These are phyloP conservation scores for Phyllosticta capitalensis DNA, from an alignment of 2,329 filamentous ascomycete genomes.

Conservation along the genomic window DNA sequence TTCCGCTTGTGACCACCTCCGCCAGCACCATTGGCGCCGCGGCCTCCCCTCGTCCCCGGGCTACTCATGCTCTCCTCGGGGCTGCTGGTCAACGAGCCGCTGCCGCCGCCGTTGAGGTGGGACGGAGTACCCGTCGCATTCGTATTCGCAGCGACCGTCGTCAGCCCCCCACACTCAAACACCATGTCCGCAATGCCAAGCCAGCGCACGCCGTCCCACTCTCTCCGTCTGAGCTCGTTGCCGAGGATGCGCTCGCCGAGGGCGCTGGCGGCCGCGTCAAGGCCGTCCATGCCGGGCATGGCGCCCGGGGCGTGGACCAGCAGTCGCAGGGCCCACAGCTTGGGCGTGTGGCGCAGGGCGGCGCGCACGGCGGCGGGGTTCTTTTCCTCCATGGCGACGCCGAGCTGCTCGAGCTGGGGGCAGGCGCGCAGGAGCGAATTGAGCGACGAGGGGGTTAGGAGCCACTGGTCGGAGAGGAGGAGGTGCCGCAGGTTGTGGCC, in stretches of 20 bases:
- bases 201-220: conserved; percentile 27
- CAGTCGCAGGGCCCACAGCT: conserved; percentile 33
- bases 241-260: conserved; percentile 24
- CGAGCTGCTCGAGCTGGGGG: conserved; percentile 51
- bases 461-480: conserved; percentile 47
- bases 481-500: conserved; percentile 45
- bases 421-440: conserved; percentile 44
- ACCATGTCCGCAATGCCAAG: conserved; percentile 31
- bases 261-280: conserved; percentile 20
- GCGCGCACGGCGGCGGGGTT: conserved; percentile 28
- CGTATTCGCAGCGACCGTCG: conserved; percentile 13
- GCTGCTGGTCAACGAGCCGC: neutral
- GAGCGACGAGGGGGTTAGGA: conserved; percentile 39
- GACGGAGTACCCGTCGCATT: neutral
- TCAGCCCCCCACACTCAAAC: conserved; percentile 28
- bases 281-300: conserved; percentile 23
- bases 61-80: conserved; percentile 18
- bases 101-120: conserved; percentile 11
- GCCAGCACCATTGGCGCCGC: neutral
- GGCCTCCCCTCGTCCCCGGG: neutral
- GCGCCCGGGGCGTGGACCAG: conserved; percentile 23
- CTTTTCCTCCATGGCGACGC: conserved; percentile 46
- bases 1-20: neutral
- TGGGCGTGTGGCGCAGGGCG: conserved; percentile 28
- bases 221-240: conserved; percentile 25